Conservation (phyloP, 2,329 filamentous ascomycete genomes). For the Tolypocladium tundrense region DNA sequence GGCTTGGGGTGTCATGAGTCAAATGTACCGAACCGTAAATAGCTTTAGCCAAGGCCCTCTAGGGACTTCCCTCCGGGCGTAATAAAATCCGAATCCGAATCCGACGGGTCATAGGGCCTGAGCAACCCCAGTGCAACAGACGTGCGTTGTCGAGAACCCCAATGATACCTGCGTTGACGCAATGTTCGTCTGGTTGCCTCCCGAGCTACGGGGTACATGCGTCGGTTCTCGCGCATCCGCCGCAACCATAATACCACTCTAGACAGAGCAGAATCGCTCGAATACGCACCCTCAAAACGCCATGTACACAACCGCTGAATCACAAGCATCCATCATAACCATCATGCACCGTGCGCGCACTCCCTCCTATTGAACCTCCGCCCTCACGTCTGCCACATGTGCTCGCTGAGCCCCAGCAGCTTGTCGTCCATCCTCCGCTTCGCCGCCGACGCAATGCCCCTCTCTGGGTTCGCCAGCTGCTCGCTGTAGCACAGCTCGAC, state of each 20-base stretch:
- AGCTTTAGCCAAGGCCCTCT: too few species aligned
- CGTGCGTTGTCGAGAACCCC: too few species aligned
- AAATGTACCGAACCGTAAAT: too few species aligned
- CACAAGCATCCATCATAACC: background rate
- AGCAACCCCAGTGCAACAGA: too few species aligned
- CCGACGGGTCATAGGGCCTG: too few species aligned
- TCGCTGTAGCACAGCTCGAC: slow-evolving; percentile 61
- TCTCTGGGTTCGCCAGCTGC: slow-evolving; percentile 52
- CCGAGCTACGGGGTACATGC: background rate
- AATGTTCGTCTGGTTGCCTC: background rate
- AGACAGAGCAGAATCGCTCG: background rate
- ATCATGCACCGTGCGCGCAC: background rate
- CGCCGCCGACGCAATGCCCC: slow-evolving; percentile 57
- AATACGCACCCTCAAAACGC: background rate
- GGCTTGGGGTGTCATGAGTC: too few species aligned
- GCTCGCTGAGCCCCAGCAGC: slow-evolving; percentile 58
- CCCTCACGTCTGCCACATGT: slow-evolving; percentile 51
- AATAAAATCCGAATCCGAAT: too few species aligned
- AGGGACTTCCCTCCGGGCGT: too few species aligned
- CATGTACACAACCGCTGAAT: background rate
- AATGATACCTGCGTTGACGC: background rate
- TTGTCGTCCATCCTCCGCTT: slow-evolving; percentile 62
- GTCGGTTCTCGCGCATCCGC: background rate
- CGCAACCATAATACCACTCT: background rate
- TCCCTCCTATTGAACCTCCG: background rate